A percentile compares a stretch with the other conserved stretches of the same genome.
Conservation (phyloP, 169 alveolate species). For the Amoebophrya sp. region DNA sequence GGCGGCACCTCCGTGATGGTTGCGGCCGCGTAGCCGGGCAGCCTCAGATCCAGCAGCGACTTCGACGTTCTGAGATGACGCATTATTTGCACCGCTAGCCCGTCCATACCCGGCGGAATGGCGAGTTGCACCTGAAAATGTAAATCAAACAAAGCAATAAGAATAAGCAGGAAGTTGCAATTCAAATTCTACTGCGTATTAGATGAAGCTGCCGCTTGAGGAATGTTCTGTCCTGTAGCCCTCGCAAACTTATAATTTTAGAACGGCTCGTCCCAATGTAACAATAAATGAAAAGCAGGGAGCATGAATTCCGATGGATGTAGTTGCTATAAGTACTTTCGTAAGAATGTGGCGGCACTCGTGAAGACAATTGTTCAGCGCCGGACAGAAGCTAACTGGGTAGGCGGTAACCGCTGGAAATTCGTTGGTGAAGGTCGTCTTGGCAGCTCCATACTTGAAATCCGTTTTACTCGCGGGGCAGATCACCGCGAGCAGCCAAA, state of each 20-base stretch:
- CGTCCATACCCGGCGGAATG: conserved; percentile 14
- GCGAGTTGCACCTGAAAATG: neutral
- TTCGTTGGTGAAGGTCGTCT: neutral
- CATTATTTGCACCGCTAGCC: neutral
- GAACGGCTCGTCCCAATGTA: too few species aligned
- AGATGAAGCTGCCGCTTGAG: too few species aligned
- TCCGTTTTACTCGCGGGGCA: too few species aligned
- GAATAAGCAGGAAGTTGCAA: too few species aligned
- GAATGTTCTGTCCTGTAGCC: too few species aligned
- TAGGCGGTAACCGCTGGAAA: neutral
- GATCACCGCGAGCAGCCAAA: conserved; percentile 20
- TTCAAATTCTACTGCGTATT: too few species aligned
- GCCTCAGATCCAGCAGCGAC: neutral
- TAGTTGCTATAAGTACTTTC: neutral
- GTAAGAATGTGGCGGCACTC: neutral
- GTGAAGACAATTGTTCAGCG: neutral
- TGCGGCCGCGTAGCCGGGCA: conserved; percentile 9
- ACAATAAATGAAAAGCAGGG: too few species aligned
- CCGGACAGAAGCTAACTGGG: neutral
- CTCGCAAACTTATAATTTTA: too few species aligned
- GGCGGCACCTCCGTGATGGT: neutral
- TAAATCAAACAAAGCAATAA: too few species aligned
- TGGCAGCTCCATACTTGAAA: neutral
- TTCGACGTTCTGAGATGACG: neutral
- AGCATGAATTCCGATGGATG: too few species aligned